Percentiles rank a stretch among this genome's conserved stretches.
phyloP scores from a whole-genome alignment of 2,329 filamentous ascomycete genomes.

The Penicillium sp. region DNA sequence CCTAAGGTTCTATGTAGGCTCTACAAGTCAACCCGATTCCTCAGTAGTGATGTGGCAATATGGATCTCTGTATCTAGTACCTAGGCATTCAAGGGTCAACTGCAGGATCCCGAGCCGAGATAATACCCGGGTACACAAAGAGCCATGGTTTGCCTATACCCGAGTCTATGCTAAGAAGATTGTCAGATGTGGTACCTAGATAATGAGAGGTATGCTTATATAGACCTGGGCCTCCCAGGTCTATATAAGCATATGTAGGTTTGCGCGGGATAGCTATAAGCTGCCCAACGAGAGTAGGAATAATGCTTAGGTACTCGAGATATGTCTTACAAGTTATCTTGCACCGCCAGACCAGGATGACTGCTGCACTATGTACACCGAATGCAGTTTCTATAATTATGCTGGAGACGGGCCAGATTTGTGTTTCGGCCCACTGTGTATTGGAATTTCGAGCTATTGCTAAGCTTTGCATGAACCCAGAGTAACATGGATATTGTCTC shows the following conservation, averaged over 20 bases:
- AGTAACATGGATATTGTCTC: neutral
- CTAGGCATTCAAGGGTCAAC: neutral
- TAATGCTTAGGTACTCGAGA: too few relatives aligned
- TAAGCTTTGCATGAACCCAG: neutral
- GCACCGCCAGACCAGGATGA: neutral
- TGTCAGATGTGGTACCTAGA: too few relatives aligned
- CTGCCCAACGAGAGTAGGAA: too few relatives aligned
- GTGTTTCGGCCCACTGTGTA: slow-evolving; percentile 5
- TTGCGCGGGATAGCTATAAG: too few relatives aligned
- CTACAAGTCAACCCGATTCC: neutral
- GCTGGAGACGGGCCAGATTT: slow-evolving; percentile 4
- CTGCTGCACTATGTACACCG: neutral
- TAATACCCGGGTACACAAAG: neutral
- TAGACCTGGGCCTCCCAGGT: too few relatives aligned
- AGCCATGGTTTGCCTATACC: neutral
- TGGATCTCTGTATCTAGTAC: neutral
- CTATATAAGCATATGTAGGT: too few relatives aligned
- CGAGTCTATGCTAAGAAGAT: too few relatives aligned
- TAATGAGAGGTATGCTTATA: neutral
- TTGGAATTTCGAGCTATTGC: neutral
- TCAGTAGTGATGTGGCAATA: neutral
- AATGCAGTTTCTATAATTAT: slow-evolving; percentile 11
- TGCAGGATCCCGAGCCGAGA: neutral
- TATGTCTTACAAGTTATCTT: too few relatives aligned
- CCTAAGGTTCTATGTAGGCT: neutral